Evolutionary conservation across 1,284 basidiomycete species (phyloP).

Genomic region (Tylopilus sp.): DNA sequence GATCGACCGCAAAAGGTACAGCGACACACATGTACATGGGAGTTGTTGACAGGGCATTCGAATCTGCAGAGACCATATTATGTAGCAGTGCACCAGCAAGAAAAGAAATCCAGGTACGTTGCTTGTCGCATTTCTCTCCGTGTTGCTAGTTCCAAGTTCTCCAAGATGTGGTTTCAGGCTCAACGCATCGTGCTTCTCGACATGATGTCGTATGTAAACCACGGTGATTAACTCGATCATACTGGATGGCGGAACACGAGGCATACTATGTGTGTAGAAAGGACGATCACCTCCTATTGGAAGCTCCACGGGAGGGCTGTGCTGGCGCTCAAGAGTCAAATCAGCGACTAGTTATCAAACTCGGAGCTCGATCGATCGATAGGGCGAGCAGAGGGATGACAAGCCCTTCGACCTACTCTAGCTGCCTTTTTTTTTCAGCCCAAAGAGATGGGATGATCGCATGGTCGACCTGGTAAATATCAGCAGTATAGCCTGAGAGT

Average conservation of each 20-base stretch:
- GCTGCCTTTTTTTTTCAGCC: background rate
- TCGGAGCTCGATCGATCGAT: background rate
- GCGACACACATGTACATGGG: background rate
- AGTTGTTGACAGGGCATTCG: background rate
- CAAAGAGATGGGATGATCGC: background rate
- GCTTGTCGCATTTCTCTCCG: background rate
- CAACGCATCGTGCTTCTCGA: background rate
- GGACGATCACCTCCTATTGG: conserved; percentile 1
- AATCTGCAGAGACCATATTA: background rate
- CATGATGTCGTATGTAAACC: background rate
- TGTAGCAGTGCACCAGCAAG: background rate
- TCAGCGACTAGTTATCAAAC: background rate
- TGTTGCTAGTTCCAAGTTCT: background rate
- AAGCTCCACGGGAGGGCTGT: background rate
- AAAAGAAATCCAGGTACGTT: background rate
- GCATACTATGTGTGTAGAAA: background rate
- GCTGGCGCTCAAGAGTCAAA: no score
- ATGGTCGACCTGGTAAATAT: no score
- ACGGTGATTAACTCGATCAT: conserved; percentile 10
- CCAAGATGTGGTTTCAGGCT: background rate
- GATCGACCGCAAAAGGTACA: background rate
- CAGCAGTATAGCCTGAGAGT: no score
- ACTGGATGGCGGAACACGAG: conserved; percentile 13
- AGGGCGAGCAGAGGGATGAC: no score
- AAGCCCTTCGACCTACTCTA: background rate